phyloP scores from a whole-genome alignment of 441 rosid species.

The Raphanus hybrid region DNA sequence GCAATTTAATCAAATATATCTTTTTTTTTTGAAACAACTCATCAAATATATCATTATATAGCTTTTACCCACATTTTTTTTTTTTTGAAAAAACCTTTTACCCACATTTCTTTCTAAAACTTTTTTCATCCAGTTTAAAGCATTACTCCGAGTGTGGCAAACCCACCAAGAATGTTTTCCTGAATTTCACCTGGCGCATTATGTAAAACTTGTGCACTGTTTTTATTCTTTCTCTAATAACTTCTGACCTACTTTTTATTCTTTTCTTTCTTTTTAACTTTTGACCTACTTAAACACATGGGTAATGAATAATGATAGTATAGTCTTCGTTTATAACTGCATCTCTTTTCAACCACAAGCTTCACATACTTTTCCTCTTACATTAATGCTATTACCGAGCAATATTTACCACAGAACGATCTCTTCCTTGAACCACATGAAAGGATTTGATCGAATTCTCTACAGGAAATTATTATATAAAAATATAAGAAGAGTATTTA shows the following conservation, averaged over 20 bases:
- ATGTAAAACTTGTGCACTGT: slow-evolving; percentile 26
- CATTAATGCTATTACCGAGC: not conserved
- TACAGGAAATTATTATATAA: no score
- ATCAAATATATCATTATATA: no score
- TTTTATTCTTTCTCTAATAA: not conserved
- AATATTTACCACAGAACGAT: slow-evolving; percentile 14
- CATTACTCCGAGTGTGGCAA: slow-evolving; percentile 20
- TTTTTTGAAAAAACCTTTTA: no score
- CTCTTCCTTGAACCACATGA: slow-evolving; percentile 4
- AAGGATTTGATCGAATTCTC: no score
- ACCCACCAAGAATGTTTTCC: slow-evolving; percentile 22
- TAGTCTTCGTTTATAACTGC: slow-evolving; percentile 12
- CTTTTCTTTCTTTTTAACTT: not conserved
- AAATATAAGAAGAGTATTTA: no score
- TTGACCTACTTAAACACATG: slow-evolving; percentile 25
- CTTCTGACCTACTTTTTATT: slow-evolving; percentile 22
- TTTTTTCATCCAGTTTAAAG: not conserved
- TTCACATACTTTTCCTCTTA: not conserved
- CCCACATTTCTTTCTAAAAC: no score
- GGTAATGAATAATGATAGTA: not conserved
- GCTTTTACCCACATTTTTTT: no score
- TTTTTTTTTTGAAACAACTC: no score
- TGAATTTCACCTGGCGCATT: slow-evolving; percentile 33
- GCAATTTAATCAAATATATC: not conserved
- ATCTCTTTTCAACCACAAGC: slow-evolving; percentile 29